Percentiles rank a stretch among this genome's conserved stretches.
Conservation (phyloP, 129 eudicot species). For the Kitagawia praeruptora region DNA sequence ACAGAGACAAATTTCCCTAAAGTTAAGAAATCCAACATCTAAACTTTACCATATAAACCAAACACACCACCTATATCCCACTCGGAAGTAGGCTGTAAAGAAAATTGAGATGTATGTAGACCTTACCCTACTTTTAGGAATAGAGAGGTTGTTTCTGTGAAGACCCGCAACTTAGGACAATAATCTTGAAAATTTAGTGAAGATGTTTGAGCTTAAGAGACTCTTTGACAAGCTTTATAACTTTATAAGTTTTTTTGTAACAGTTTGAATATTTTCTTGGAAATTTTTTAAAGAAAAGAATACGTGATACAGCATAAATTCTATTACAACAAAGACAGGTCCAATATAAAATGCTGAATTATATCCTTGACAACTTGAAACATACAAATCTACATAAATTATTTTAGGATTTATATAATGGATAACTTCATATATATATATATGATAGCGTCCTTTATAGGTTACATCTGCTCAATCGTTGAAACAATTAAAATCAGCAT, state of each 20-base stretch:
- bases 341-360: neutral
- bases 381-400: neutral
- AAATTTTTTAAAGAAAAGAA: neutral
- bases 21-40: neutral
- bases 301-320: neutral
- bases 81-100: neutral
- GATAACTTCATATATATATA: neutral
- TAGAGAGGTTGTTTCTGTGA: neutral
- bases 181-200: neutral
- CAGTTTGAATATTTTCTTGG: neutral
- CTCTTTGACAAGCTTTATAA: neutral
- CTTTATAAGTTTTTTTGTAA: neutral
- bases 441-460: neutral
- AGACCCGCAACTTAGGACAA: neutral
- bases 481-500: neutral
- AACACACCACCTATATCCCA: neutral
- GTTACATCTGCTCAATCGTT: neutral
- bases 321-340: neutral
- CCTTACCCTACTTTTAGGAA: neutral
- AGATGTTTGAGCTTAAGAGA: neutral
- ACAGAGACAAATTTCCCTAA: neutral
- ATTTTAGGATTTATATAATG: neutral
- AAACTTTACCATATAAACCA: neutral
- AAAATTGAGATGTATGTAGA: neutral
- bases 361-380: neutral